Evolutionary conservation across 129 eudicot species (phyloP), one percentile per base, ranked within the genome.

Genomic region (Flaveria sonorensis): DNA sequence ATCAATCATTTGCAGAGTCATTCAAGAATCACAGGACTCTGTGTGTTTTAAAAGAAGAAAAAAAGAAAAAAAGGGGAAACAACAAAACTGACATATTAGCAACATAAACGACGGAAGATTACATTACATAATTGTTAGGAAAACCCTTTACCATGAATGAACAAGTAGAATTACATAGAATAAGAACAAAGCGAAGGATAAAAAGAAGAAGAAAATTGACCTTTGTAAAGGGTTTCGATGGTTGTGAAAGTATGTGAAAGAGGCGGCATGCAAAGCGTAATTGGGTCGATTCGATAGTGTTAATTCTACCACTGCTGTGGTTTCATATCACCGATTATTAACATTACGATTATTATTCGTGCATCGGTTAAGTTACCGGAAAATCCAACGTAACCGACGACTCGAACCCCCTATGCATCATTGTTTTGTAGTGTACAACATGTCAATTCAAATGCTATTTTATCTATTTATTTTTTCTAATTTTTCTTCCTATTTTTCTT

Each of bases 241-340:
- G 14, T 6, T 6, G 51, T 24, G 56, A 46, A 12, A 46, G 46
- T 42, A 6, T 42, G 46, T 43, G 24, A 48, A 50, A 70, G 63
- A 32, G 66, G 76, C 50, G 76, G 76, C 26, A 69, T 69, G 59
- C 42, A 68, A 69, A 46, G 56, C 30, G 57, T 23, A 6, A 14
- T 53, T 53, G 21, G 8, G 60, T 53, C 21, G 63, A 47, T 57
- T 57, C 23, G 14, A 19, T 57, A 10, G 10, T 11, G 68, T 9
- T 12, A 61, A 4, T 6, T 13, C 42, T 30, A 30, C 3, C 68
- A 28, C 68, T 10, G 69, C 42, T 9, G 67, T 61, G 36, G 40
- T 61, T 61, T 61, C 67, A 59, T 10, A 2, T 59, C 2, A 59
- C 23, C n/a, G n/a, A 20, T 42, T 43, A 20, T 10, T 36, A 36